Conservation (phyloP, 495 filamentous ascomycete genomes). For the Hypomontagnella submonticulosa region DNA sequence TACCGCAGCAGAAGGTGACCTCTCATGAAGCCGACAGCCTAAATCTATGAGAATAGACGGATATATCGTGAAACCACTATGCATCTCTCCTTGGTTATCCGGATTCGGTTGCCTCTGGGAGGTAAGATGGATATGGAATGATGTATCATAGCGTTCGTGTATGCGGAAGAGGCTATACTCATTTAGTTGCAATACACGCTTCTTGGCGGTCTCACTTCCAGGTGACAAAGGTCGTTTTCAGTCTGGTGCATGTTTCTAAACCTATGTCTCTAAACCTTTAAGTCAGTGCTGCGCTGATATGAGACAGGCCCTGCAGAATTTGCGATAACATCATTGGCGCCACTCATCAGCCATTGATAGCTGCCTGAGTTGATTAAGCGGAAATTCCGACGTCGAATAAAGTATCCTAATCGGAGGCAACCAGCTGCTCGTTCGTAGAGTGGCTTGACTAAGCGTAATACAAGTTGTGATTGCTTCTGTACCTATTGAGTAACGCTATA, state of each 20-base stretch:
- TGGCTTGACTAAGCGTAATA: background rate
- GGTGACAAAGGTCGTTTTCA: slow-evolving; percentile 23
- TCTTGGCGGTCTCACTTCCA: slow-evolving; percentile 17
- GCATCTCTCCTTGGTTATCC: slow-evolving; percentile 7
- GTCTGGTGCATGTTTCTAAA: slow-evolving; percentile 7
- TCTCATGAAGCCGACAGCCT: no score
- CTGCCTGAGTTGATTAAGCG: no score
- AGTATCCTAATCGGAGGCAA: no score
- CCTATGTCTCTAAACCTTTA: background rate
- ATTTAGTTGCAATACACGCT: background rate
- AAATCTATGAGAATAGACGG: no score
- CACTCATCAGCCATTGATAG: background rate
- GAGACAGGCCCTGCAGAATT: slow-evolving; percentile 21
- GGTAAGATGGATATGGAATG: slow-evolving; percentile 6
- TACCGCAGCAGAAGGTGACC: no score
- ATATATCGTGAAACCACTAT: background rate
- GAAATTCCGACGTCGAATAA: no score
- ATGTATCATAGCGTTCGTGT: background rate
- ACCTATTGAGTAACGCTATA: slow-evolving; percentile 2
- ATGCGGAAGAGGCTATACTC: background rate
- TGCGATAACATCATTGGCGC: background rate
- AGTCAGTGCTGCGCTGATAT: slow-evolving; percentile 10
- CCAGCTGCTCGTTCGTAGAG: background rate
- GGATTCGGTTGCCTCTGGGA: slow-evolving; percentile 33
- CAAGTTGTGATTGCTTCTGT: background rate